Conservation (phyloP, 2,329 filamentous ascomycete species). For the Tolypocladium cylindrosporum region DNA sequence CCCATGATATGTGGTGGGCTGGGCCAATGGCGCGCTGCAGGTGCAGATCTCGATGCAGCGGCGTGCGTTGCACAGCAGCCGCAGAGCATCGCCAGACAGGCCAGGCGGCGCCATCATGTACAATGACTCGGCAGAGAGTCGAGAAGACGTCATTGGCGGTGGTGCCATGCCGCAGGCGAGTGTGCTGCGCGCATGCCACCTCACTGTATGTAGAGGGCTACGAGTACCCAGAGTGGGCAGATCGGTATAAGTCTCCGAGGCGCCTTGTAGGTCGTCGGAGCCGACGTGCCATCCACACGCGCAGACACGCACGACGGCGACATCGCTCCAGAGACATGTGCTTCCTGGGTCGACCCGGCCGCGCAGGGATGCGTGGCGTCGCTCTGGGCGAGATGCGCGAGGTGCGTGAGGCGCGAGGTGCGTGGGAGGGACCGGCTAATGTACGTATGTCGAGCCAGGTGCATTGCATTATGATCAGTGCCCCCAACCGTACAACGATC, state of each 20-base stretch:
- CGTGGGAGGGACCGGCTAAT: not conserved
- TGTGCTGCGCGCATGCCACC: not conserved
- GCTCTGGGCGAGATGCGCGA: not conserved
- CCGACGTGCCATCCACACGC: not conserved
- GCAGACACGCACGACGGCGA: not conserved
- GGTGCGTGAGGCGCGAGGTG: not conserved
- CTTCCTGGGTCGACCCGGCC: not conserved
- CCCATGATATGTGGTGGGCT: not conserved
- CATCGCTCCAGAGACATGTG: not conserved
- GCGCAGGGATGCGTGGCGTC: not conserved
- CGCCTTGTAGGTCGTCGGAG: not conserved
- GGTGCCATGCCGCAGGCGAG: not conserved
- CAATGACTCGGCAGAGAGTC: not conserved
- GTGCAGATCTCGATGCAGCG: conserved; percentile 17
- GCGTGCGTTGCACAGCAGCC: conserved; percentile 11
- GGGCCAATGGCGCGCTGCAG: conserved; percentile 8
- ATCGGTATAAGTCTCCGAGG: not conserved
- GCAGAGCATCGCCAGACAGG: too few species aligned
- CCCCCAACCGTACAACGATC: not conserved
- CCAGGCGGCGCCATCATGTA: not conserved
- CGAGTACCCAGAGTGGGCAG: not conserved
- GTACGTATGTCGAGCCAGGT: conserved; percentile 5
- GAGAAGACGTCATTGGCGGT: not conserved
- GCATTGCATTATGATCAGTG: not conserved
- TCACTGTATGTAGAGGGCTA: not conserved